phyloP scores from a whole-genome alignment of 192 early-diverging fungal genomes.

The Podila clonocystis region DNA sequence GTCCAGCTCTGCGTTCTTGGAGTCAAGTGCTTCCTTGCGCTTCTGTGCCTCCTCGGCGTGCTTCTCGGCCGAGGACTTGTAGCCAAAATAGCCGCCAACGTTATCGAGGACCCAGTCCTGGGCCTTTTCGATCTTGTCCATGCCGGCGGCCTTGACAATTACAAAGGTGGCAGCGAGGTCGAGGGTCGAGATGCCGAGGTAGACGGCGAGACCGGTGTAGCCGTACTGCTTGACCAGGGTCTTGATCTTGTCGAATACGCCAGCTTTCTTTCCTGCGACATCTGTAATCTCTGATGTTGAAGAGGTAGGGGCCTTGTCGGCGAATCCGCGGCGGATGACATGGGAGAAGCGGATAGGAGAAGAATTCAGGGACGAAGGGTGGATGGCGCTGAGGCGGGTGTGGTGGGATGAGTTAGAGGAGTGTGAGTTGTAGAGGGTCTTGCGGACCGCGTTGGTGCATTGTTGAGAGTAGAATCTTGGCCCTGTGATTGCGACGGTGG shows the following conservation, averaged over 20 bases:
- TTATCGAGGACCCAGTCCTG: constrained; percentile 58
- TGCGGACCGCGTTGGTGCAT: constrained; percentile 35
- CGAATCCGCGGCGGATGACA: constrained; percentile 38
- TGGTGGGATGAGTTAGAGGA: neutral
- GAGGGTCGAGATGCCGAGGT: constrained; percentile 53
- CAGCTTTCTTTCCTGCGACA: constrained; percentile 6
- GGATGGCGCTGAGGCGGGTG: neutral
- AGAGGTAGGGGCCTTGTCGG: constrained; percentile 2
- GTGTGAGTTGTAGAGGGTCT: constrained; percentile 15
- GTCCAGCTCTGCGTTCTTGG: constrained; percentile 4
- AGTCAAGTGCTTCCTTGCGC: neutral
- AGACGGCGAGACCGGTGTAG: constrained; percentile 57
- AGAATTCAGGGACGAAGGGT: neutral
- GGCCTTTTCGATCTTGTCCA: constrained; percentile 54
- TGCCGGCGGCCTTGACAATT: constrained; percentile 54
- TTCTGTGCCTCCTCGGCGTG: neutral
- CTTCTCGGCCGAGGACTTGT: constrained; percentile 19
- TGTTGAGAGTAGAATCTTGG: neutral
- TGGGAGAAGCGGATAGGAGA: constrained; percentile 5
- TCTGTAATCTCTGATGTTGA: neutral
- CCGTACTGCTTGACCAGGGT: constrained; percentile 62
- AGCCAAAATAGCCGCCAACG: constrained; percentile 32
- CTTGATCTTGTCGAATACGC: constrained; percentile 55
- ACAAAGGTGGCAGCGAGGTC: constrained; percentile 62
- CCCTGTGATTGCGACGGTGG: too few species aligned